Conservation (phyloP, 2,329 filamentous ascomycete species). For the Botrytis tulipae region DNA sequence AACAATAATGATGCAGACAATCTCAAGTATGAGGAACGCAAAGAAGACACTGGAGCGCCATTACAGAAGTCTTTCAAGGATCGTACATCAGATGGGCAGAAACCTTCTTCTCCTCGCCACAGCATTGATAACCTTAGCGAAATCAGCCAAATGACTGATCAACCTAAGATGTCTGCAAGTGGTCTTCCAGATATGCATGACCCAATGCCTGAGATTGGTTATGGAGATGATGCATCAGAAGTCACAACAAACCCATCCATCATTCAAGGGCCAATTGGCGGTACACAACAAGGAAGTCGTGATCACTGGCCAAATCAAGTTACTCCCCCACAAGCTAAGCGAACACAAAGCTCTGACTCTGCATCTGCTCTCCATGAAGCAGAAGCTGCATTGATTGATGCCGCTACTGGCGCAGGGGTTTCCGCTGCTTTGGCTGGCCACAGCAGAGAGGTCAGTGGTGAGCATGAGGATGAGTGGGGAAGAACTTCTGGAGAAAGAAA, state of each 20-base stretch:
- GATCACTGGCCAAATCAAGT: slow-evolving; percentile 56
- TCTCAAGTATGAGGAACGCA: slow-evolving; percentile 32
- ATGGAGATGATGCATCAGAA: slow-evolving; percentile 59
- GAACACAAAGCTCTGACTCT: slow-evolving; percentile 25
- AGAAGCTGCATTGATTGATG: slow-evolving; percentile 43
- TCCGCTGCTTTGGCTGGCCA: slow-evolving; percentile 52
- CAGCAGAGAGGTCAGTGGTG: slow-evolving; percentile 54
- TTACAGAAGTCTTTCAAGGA: slow-evolving; percentile 67
- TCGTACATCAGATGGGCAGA: slow-evolving; percentile 55
- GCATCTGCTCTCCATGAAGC: slow-evolving; percentile 36
- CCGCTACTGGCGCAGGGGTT: slow-evolving; percentile 54
- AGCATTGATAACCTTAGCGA: slow-evolving; percentile 57
- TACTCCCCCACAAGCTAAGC: slow-evolving; percentile 45
- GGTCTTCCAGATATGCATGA: slow-evolving; percentile 67
- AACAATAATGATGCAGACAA: slow-evolving; percentile 30
- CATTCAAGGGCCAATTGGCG: slow-evolving; percentile 68
- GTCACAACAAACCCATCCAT: slow-evolving; percentile 83
- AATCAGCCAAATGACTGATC: slow-evolving; percentile 39
- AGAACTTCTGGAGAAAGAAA: slow-evolving; percentile 62
- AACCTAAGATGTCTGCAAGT: slow-evolving; percentile 62
- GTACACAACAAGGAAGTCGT: slow-evolving; percentile 30
- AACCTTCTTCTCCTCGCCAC: slow-evolving; percentile 54
- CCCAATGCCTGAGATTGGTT: slow-evolving; percentile 76
- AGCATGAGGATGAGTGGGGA: slow-evolving; percentile 63
- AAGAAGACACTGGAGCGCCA: slow-evolving; percentile 47